Evolutionary conservation across 2,329 filamentous ascomycete genomes (phyloP).

Genomic region (Colletotrichum graminicola): DNA sequence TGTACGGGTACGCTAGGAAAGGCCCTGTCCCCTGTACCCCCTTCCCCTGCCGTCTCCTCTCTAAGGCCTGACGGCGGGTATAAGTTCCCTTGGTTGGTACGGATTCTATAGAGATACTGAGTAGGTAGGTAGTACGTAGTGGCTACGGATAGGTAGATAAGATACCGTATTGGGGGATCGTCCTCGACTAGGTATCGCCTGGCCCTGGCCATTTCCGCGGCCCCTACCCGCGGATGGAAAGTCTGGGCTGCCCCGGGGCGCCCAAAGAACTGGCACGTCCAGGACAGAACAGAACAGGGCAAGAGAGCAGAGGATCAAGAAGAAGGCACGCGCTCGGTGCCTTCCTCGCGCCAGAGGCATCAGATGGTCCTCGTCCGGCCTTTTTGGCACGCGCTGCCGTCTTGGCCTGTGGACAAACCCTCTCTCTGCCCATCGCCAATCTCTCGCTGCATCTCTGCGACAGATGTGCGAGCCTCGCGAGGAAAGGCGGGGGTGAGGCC

Average conservation of each 20-base stretch:
- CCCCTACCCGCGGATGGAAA: slow-evolving; percentile 48
- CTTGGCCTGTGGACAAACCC: not conserved
- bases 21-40: no score
- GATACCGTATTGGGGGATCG: not conserved
- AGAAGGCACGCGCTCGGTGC: slow-evolving; percentile 40
- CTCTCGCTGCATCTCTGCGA: slow-evolving; percentile 32
- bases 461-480: not conserved
- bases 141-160: not conserved
- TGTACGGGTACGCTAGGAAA: slow-evolving; percentile 5
- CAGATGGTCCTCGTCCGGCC: not conserved
- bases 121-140: no score
- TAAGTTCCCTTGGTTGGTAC: no score
- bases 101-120: no score
- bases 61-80: no score
- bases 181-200: not conserved
- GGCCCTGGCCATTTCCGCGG: slow-evolving; percentile 16
- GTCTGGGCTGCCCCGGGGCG: slow-evolving; percentile 44
- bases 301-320: no score
- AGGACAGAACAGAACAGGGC: slow-evolving; percentile 1
- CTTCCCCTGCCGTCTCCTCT: no score
- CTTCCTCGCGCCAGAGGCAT: not conserved
- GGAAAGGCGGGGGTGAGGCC: not conserved
- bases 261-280: slow-evolving; percentile 42
- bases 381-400: not conserved
- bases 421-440: not conserved